Conservation (phyloP, 2,329 filamentous ascomycete genomes). For the Sporothrix humicola region DNA sequence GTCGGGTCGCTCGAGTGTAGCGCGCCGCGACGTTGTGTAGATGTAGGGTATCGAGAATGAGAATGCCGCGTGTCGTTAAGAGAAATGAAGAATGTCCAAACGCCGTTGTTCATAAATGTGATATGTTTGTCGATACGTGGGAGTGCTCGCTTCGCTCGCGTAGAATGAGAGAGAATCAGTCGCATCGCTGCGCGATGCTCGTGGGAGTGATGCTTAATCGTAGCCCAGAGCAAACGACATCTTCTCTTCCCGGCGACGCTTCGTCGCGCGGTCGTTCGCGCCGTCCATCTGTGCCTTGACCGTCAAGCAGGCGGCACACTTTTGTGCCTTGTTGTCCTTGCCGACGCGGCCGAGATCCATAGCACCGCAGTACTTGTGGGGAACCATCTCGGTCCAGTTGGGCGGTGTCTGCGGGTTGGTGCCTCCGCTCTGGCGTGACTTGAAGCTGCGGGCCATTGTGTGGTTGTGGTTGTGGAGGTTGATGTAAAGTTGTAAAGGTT, state of each 20-base stretch:
- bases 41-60: neutral
- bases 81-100: neutral
- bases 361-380: conserved; percentile 36
- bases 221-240: conserved; percentile 29
- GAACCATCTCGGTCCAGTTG: conserved; percentile 36
- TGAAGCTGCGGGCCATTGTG: conserved; percentile 35
- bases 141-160: neutral
- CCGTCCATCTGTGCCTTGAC: conserved; percentile 33
- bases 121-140: neutral
- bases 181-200: no score
- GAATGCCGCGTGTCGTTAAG: neutral
- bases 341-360: conserved; percentile 34
- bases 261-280: conserved; percentile 23
- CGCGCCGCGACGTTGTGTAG: neutral
- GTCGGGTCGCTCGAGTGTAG: neutral
- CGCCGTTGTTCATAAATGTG: neutral
- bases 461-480: neutral
- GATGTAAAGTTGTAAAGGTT: neutral
- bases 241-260: conserved; percentile 34
- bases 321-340: conserved; percentile 36
- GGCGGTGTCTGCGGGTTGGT: conserved; percentile 29
- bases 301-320: conserved; percentile 31
- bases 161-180: neutral
- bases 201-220: neutral
- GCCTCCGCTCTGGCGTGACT: conserved; percentile 27